These are phyloP conservation scores for Sindora glabra DNA, from an alignment of 306 rosid species.

Conservation along the genomic window DNA sequence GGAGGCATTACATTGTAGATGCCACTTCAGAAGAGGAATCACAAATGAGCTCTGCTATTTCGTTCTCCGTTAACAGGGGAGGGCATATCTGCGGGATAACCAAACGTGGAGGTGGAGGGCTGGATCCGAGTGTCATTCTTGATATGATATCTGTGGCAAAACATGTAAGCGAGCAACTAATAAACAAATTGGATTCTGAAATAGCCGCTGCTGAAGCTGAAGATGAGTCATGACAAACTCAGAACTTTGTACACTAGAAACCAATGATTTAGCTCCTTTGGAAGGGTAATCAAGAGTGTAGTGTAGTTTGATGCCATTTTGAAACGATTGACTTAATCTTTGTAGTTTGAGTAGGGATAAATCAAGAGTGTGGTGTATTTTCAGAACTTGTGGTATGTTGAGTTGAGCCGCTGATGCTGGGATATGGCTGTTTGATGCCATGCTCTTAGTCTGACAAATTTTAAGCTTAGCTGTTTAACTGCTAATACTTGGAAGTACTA, in stretches of 20 bases:
- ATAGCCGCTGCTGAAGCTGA: slow-evolving; percentile 82
- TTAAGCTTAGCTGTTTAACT: no score
- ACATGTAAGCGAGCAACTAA: slow-evolving; percentile 60
- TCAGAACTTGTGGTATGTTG: no score
- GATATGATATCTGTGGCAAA: slow-evolving; percentile 82
- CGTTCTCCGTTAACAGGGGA: slow-evolving; percentile 59
- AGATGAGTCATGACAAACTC: slow-evolving; percentile 36
- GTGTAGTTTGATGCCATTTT: no score
- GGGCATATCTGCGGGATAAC: slow-evolving; percentile 68
- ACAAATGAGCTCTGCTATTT: slow-evolving; percentile 80
- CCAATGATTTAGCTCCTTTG: no score
- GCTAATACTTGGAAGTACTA: no score
- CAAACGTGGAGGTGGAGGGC: slow-evolving; percentile 74
- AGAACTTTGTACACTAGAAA: not conserved
- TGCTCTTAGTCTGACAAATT: no score
- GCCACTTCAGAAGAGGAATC: slow-evolving; percentile 87
- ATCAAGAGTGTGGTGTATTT: no score
- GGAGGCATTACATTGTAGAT: slow-evolving; percentile 74
- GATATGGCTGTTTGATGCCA: no score
- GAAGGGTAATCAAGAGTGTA: no score
- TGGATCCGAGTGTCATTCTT: slow-evolving; percentile 75
- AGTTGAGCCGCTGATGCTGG: no score
- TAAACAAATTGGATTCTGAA: slow-evolving; percentile 64
- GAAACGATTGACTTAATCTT: no score
- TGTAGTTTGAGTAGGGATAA: no score